These are phyloP conservation scores for Melastoma candidum DNA, from an alignment of 441 rosid species.

Conservation along the genomic window DNA sequence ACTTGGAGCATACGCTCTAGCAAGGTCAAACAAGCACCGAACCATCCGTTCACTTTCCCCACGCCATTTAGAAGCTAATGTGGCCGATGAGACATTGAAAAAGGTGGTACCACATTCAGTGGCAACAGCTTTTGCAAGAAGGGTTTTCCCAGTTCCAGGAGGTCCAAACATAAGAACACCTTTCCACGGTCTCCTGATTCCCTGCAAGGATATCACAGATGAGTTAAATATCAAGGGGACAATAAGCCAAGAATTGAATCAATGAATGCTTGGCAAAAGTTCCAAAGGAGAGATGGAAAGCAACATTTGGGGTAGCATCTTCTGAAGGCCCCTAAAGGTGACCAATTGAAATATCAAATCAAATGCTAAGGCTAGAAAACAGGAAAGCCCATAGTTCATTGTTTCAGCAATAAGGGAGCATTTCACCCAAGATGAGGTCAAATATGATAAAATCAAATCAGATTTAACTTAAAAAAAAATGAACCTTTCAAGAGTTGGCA, in stretches of 20 bases:
- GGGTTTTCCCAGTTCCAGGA: conserved; percentile 83
- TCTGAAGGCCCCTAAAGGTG: too few relatives aligned
- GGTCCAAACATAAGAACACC: conserved; percentile 94
- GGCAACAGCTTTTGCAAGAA: conserved; percentile 81
- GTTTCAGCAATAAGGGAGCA: not conserved
- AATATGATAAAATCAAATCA: not conserved
- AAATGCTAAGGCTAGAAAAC: too few relatives aligned
- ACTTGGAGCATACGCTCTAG: conserved; percentile 84
- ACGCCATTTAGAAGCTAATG: conserved; percentile 83
- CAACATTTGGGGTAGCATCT: too few relatives aligned
- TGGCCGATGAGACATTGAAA: conserved; percentile 78
- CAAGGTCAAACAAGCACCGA: conserved; percentile 76
- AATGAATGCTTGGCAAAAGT: too few relatives aligned
- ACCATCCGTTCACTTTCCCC: conserved; percentile 95
- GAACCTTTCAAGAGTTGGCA: too few relatives aligned
- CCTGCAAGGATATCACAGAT: conserved; percentile 27
- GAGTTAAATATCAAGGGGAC: not conserved
- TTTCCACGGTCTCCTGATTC: conserved; percentile 88
- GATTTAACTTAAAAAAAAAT: not conserved
- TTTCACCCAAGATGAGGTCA: not conserved
- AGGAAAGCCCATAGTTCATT: not conserved
- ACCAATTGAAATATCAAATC: too few relatives aligned
- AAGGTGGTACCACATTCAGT: conserved; percentile 73
- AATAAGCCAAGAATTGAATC: not conserved
- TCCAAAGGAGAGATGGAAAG: too few relatives aligned